Evolutionary conservation across 2,329 filamentous ascomycete species (phyloP).

Genomic region (Fusarium aywerte): DNA sequence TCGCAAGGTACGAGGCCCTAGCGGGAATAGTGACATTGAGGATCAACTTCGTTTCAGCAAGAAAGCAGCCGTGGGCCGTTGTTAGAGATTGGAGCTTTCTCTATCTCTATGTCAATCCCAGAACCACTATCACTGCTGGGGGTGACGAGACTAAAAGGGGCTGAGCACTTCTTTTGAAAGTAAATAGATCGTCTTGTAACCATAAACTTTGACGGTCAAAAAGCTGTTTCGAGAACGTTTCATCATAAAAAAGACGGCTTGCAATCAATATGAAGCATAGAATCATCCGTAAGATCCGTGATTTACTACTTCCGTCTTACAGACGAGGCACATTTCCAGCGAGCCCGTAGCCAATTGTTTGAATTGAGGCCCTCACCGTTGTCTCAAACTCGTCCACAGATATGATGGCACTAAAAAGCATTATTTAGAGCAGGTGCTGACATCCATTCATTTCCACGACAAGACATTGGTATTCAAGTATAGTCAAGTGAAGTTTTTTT

Average conservation of each 20-base stretch:
- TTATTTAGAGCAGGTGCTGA: background rate
- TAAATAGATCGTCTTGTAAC: background rate
- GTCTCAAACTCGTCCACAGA: background rate
- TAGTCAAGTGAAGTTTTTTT: conserved; percentile 9
- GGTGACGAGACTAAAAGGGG: conserved; percentile 1
- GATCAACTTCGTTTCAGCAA: background rate
- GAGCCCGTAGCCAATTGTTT: conserved; percentile 5
- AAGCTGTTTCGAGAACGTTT: background rate
- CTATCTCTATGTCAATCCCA: background rate
- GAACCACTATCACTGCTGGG: background rate
- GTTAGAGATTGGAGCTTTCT: too few species aligned
- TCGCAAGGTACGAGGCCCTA: background rate
- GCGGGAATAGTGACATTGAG: background rate
- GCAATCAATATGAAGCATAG: background rate
- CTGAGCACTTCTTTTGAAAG: conserved; percentile 23
- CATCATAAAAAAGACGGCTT: background rate
- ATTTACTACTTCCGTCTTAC: background rate
- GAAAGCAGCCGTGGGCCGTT: background rate
- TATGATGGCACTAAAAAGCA: background rate
- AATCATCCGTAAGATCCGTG: background rate
- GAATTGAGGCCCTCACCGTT: conserved; percentile 16
- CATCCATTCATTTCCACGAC: background rate
- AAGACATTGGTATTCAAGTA: background rate
- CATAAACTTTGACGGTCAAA: background rate
- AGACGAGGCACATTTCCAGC: background rate